Evolutionary conservation across 1,139 yeast genomes (phyloP).

Genomic region (Pneumocystis canis): DNA sequence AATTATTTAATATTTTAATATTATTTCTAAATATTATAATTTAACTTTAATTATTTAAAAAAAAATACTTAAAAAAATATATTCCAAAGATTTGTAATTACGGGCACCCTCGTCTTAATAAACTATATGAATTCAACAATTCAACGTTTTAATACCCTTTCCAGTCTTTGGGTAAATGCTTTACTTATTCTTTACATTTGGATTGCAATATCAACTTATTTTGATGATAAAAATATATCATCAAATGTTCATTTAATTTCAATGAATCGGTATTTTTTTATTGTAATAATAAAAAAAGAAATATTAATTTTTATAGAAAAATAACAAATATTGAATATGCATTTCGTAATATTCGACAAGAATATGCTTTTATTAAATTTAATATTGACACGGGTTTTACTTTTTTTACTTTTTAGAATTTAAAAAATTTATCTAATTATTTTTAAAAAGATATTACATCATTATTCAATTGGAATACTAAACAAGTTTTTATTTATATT

Average conservation of each 20-base stretch:
- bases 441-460: slow-evolving; percentile 41
- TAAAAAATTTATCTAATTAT: not conserved
- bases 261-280: not conserved
- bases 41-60: too few relatives aligned
- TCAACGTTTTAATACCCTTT: not conserved
- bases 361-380: slow-evolving; percentile 56
- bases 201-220: not conserved
- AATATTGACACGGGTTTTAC: slow-evolving; percentile 39
- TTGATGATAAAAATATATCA: not conserved
- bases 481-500: slow-evolving; percentile 77
- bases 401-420: not conserved
- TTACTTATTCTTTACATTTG: not conserved
- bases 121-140: not conserved
- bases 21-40: too few relatives aligned
- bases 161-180: not conserved
- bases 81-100: too few relatives aligned
- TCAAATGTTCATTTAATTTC: not conserved
- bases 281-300: too few relatives aligned
- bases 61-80: too few relatives aligned
- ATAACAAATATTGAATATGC: slow-evolving; percentile 24
- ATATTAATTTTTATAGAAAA: not conserved
- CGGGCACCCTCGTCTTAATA: not conserved
- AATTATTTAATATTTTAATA: too few relatives aligned
- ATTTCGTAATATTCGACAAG: slow-evolving; percentile 53
- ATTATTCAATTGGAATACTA: slow-evolving; percentile 91